Base-by-base conservation (phyloP, 2,329 filamentous ascomycete genomes). In the Exophiala sp. region DNA sequence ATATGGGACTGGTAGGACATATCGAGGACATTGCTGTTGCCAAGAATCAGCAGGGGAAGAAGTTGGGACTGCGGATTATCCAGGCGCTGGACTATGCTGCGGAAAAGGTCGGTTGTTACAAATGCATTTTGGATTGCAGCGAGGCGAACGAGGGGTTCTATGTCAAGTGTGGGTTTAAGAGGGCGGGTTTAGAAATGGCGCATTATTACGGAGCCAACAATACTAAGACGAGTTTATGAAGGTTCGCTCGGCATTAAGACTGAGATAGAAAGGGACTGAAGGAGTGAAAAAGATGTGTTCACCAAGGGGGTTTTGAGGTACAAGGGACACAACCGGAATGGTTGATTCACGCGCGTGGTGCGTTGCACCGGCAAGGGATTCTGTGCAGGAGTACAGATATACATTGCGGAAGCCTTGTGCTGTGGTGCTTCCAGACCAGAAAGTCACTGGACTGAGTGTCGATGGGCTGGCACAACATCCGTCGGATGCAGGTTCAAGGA, bases 101-200 rank as follows among this genome's bases (percentile, higher is more conserved):
- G 51, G 84, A 89, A 69, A 83, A 90, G 69, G 86, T 94, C 54
- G 94, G 92, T 51, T 97, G 92, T 75, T 97, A 97, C 75, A 97
- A 90, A 86, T 91, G 85, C 62, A 97, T 99, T 64, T 82, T 97
- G 61, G 92, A 97, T 73, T 99, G 94, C 78, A 95, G 88, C 62
- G 92, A 96, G 73, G 84, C 87, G 65, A 99, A 97, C 71, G 91
- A 96, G 72, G 92, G 91, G 18, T 97, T 99, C 78, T 99, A 99
- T 72, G 81, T 96, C 72, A 97, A 97, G 80, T 97, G 94, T 73
- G 92, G 92, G 54, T 97, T 95, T 73, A 87, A 90, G 74, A 80
- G 90, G 58, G 92, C 91, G 24, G 94, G 94, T 12, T 75, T 96
- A 52, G 89, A 99, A 75, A 97, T 99, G 94, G 91, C 92, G 40